Evolutionary conservation across 2,329 filamentous ascomycete genomes (phyloP).

Genomic region (Blastomyces gilchristii): DNA sequence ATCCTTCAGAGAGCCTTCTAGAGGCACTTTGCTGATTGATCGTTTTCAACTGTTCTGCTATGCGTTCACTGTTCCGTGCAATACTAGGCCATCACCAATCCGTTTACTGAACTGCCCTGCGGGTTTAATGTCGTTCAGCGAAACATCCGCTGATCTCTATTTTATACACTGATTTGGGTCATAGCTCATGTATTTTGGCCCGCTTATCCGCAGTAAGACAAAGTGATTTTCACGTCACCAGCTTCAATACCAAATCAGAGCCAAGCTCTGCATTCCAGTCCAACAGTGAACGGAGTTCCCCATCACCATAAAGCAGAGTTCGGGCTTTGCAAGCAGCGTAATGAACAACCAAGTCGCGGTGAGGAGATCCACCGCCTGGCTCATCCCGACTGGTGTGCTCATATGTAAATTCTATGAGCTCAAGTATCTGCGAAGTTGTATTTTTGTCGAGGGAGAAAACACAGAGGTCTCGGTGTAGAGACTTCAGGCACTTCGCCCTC

Average conservation of each 20-base stretch:
- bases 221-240: not conserved
- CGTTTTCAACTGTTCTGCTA: too few relatives aligned
- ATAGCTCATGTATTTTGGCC: too few relatives aligned
- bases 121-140: too few relatives aligned
- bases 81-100: too few relatives aligned
- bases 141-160: too few relatives aligned
- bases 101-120: too few relatives aligned
- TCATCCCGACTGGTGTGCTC: conserved; percentile 7
- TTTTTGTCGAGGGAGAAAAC: conserved; percentile 3
- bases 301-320: conserved; percentile 7
- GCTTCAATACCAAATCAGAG: conserved; percentile 7
- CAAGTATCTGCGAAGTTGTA: not conserved
- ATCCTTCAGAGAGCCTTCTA: too few relatives aligned
- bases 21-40: too few relatives aligned
- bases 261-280: conserved; percentile 8
- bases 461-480: conserved; percentile 9
- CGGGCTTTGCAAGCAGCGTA: conserved; percentile 10
- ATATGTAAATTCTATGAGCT: not conserved
- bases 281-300: conserved; percentile 3
- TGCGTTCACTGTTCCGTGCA: too few relatives aligned
- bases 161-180: too few relatives aligned
- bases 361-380: conserved; percentile 5
- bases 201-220: too few relatives aligned
- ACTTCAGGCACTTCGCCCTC: conserved; percentile 2
- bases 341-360: conserved; percentile 11